Evolutionary conservation across 192 early-diverging fungal species (phyloP).

Genomic region (Backusella mclennaniae): DNA sequence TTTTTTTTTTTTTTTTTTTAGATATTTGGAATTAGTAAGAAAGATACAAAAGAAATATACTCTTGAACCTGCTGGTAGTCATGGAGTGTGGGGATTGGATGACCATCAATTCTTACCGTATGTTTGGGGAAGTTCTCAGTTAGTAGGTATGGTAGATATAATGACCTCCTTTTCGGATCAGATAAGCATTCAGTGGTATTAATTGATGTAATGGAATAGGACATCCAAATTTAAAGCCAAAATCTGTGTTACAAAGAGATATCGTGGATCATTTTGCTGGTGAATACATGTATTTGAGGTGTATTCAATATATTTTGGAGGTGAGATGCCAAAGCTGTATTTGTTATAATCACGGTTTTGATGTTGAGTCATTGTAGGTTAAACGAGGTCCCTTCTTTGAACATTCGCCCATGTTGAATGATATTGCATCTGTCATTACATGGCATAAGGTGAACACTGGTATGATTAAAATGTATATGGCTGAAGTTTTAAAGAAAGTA

Average conservation of each 20-base stretch:
- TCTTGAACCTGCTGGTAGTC: slow-evolving; percentile 95
- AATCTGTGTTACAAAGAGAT: slow-evolving; percentile 61
- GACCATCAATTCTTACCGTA: slow-evolving; percentile 97
- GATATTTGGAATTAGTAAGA: slow-evolving; percentile 81
- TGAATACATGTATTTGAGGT: slow-evolving; percentile 86
- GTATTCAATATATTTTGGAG: slow-evolving; percentile 80
- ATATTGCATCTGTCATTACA: slow-evolving; percentile 84
- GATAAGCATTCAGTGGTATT: not conserved
- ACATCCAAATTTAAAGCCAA: slow-evolving; percentile 69
- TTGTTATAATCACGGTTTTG: not conserved
- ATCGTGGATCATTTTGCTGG: slow-evolving; percentile 56
- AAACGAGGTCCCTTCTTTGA: slow-evolving; percentile 64
- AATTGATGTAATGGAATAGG: slow-evolving; percentile 31
- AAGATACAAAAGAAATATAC: slow-evolving; percentile 78
- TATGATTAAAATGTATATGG: slow-evolving; percentile 93
- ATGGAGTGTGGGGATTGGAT: slow-evolving; percentile 97
- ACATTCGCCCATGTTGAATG: slow-evolving; percentile 94
- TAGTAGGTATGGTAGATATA: slow-evolving; percentile 55
- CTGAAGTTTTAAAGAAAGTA: slow-evolving; percentile 88
- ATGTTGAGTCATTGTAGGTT: slow-evolving; percentile 28
- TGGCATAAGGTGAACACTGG: slow-evolving; percentile 93
- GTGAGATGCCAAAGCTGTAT: slow-evolving; percentile 43
- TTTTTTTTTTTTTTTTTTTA: not conserved
- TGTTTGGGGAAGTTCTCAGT: slow-evolving; percentile 88
- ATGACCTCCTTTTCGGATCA: not conserved